These are phyloP conservation scores for Henningerozyma blattae DNA, from an alignment of 805 yeast genomes.

Conservation along the genomic window DNA sequence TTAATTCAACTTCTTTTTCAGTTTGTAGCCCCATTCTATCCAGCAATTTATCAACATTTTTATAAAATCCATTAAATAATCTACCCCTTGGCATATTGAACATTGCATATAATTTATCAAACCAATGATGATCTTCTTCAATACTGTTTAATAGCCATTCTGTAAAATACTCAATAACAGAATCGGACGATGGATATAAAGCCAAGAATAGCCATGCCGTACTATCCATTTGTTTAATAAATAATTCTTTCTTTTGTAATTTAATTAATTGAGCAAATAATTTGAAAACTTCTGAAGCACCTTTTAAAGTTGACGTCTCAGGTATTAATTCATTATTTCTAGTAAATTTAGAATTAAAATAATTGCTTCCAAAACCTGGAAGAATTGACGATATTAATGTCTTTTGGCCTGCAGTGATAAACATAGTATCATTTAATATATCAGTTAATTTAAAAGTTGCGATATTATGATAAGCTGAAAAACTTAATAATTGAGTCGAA, in stretches of 20 bases:
- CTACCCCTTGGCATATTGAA: constrained; percentile 34
- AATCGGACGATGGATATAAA: constrained; percentile 31
- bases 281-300: constrained; percentile 36
- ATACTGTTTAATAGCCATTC: constrained; percentile 50
- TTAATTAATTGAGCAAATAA: constrained; percentile 50
- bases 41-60: constrained; percentile 31
- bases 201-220: constrained; percentile 51
- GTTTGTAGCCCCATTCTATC: constrained; percentile 25
- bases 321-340: constrained; percentile 33
- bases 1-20: constrained; percentile 25
- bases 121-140: constrained; percentile 38
- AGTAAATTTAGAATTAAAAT: constrained; percentile 14
- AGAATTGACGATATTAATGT: constrained; percentile 8
- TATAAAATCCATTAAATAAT: constrained; percentile 30
- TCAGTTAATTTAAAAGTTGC: constrained; percentile 17
- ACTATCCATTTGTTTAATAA: constrained; percentile 35
- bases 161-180: constrained; percentile 33
- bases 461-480: constrained; percentile 16
- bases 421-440: constrained; percentile 20
- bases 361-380: constrained; percentile 11
- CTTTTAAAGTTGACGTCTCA: constrained; percentile 29
- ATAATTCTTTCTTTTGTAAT: constrained; percentile 35
- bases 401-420: constrained; percentile 13
- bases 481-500: constrained; percentile 13
- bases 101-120: constrained; percentile 39